These are phyloP conservation scores for Aspergillus campestris DNA, from an alignment of 495 filamentous ascomycete genomes.

Conservation along the genomic window DNA sequence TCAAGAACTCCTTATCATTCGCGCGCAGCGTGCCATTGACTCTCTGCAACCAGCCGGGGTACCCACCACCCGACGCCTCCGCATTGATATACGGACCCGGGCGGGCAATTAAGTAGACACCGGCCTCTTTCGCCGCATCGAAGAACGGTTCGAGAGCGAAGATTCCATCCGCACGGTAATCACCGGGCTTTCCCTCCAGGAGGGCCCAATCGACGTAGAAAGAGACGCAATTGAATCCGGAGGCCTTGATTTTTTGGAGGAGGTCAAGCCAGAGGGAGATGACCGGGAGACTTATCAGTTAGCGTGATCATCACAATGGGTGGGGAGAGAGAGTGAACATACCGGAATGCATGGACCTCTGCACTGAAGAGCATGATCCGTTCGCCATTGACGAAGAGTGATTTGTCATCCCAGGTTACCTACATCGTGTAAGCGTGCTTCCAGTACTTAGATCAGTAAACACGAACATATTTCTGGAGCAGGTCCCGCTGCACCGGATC, in stretches of 20 bases:
- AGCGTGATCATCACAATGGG: constrained; percentile 1
- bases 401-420: constrained; percentile 72
- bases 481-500: constrained; percentile 27
- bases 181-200: constrained; percentile 63
- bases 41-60: constrained; percentile 59
- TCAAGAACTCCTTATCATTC: constrained; percentile 48
- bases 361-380: constrained; percentile 64
- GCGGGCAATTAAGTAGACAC: constrained; percentile 66
- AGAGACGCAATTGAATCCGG: constrained; percentile 68
- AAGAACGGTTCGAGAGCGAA: constrained; percentile 66
- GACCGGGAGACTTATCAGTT: constrained; percentile 52
- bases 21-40: constrained; percentile 55
- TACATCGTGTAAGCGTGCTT: constrained; percentile 7
- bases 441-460: neutral
- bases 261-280: constrained; percentile 63
- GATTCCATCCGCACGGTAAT: constrained; percentile 60
- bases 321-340: constrained; percentile 1
- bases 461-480: constrained; percentile 32
- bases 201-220: constrained; percentile 77
- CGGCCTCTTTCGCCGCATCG: constrained; percentile 55
- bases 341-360: constrained; percentile 64
- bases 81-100: constrained; percentile 67
- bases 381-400: constrained; percentile 63
- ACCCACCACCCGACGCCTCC: constrained; percentile 54
- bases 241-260: constrained; percentile 70